A percentile compares a stretch with the other conserved stretches of the same genome.
Evolutionary conservation across 2,329 filamentous ascomycete genomes (phyloP).

Genomic region (Penicillium sp.): DNA sequence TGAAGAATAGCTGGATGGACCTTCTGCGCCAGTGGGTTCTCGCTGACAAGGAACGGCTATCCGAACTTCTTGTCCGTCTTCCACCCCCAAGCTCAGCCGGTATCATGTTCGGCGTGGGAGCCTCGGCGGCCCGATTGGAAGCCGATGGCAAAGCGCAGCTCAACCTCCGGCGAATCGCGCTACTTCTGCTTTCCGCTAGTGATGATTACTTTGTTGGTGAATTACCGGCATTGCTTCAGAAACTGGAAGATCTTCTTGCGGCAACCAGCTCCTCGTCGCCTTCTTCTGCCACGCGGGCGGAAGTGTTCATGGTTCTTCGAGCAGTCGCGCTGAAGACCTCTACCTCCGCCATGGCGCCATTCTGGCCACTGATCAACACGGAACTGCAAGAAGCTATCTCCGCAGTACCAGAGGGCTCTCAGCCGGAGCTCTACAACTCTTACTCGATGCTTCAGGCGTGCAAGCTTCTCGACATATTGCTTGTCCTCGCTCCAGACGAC

Average conservation of each 20-base stretch:
- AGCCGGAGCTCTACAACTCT: slow-evolving; percentile 69
- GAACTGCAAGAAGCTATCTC: slow-evolving; percentile 74
- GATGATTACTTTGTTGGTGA: slow-evolving; percentile 73
- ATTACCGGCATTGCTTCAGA: slow-evolving; percentile 64
- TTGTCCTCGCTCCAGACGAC: slow-evolving; percentile 80
- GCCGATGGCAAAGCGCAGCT: slow-evolving; percentile 88
- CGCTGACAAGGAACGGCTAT: slow-evolving; percentile 77
- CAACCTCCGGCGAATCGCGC: slow-evolving; percentile 71
- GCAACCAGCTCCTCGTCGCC: slow-evolving; percentile 84
- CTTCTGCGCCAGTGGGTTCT: slow-evolving; percentile 75
- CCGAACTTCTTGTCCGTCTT: slow-evolving; percentile 69
- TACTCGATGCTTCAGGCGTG: slow-evolving; percentile 76
- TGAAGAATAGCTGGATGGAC: slow-evolving; percentile 69
- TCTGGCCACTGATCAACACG: slow-evolving; percentile 84
- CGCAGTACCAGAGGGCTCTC: slow-evolving; percentile 60
- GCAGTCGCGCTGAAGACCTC: slow-evolving; percentile 72
- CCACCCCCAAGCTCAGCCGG: slow-evolving; percentile 82
- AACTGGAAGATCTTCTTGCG: slow-evolving; percentile 72
- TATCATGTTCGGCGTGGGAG: slow-evolving; percentile 97
- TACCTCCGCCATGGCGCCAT: slow-evolving; percentile 65
- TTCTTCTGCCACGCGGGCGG: slow-evolving; percentile 77
- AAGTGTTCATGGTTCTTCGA: slow-evolving; percentile 80
- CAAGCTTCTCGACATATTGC: slow-evolving; percentile 82
- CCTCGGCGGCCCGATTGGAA: slow-evolving; percentile 84
- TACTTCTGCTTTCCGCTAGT: slow-evolving; percentile 66